phyloP scores from a whole-genome alignment of 768 basidiomycete species.

The Boletellus ananas region DNA sequence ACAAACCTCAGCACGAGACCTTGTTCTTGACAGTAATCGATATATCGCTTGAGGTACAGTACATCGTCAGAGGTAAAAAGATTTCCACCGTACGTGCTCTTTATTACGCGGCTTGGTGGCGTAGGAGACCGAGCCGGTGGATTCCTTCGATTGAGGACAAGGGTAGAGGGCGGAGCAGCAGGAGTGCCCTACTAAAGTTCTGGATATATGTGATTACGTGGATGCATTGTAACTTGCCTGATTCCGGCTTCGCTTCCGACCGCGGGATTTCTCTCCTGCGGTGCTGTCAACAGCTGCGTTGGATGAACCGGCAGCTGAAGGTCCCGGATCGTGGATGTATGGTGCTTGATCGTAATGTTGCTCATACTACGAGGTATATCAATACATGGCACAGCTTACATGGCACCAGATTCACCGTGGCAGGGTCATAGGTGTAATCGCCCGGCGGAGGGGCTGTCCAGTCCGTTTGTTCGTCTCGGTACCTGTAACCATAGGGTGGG shows the following conservation, averaged over 20 bases:
- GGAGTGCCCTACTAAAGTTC: slow-evolving; percentile 45
- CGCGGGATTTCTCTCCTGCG: slow-evolving; percentile 48
- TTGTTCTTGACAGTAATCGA: slow-evolving; percentile 87
- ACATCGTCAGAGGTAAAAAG: slow-evolving; percentile 84
- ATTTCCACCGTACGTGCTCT: slow-evolving; percentile 88
- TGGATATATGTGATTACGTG: neutral
- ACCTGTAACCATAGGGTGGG: slow-evolving; percentile 55
- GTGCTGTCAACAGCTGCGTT: slow-evolving; percentile 21
- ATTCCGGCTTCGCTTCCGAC: slow-evolving; percentile 64
- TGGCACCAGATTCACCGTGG: slow-evolving; percentile 36
- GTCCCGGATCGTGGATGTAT: slow-evolving; percentile 53
- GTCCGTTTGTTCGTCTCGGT: slow-evolving; percentile 53
- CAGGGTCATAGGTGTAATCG: slow-evolving; percentile 54
- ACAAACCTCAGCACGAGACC: slow-evolving; percentile 73
- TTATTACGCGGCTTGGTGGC: slow-evolving; percentile 77
- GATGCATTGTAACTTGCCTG: slow-evolving; percentile 38
- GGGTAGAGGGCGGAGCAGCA: slow-evolving; percentile 59
- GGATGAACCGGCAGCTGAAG: slow-evolving; percentile 43
- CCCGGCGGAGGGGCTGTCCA: slow-evolving; percentile 42
- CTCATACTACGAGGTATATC: slow-evolving; percentile 41
- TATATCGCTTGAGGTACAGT: slow-evolving; percentile 79
- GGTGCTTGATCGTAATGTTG: slow-evolving; percentile 54
- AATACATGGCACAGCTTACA: slow-evolving; percentile 2
- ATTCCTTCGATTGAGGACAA: slow-evolving; percentile 62
- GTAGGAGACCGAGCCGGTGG: slow-evolving; percentile 78